phyloP scores from a whole-genome alignment of 371 early-diverging fungal genomes.

The Actinomortierella ambigua region DNA sequence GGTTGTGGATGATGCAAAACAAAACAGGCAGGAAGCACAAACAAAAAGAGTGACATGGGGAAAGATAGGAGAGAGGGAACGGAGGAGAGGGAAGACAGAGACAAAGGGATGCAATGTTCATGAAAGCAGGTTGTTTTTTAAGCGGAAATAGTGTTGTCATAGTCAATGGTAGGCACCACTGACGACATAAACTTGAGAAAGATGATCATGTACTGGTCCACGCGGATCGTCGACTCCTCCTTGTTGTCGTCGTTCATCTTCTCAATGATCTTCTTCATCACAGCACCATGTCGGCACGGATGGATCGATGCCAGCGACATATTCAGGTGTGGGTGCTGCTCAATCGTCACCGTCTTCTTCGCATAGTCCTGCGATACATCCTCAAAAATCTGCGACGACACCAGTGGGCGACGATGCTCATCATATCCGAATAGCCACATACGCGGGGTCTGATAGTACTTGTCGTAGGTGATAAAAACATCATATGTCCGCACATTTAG shows the following conservation, averaged over 20 bases:
- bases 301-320: conserved; percentile 92
- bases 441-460: conserved; percentile 97
- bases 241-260: conserved; percentile 66
- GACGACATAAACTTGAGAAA: conserved; percentile 96
- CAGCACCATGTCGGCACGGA: conserved; percentile 97
- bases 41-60: no score
- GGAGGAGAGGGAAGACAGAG: no score
- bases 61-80: no score
- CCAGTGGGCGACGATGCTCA: conserved; percentile 88
- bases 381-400: conserved; percentile 88
- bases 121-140: conserved; percentile 1
- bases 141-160: conserved; percentile 86
- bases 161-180: conserved; percentile 97
- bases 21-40: no score
- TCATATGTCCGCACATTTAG: conserved; percentile 95
- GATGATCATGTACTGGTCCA: conserved; percentile 94
- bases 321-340: conserved; percentile 90
- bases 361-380: conserved; percentile 98
- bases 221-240: conserved; percentile 72
- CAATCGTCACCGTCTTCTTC: conserved; percentile 97
- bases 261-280: conserved; percentile 95
- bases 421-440: conserved; percentile 97
- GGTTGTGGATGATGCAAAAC: no score
- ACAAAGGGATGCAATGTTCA: not conserved
- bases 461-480: conserved; percentile 97